Base-by-base conservation (phyloP, 2,329 filamentous ascomycete species). In the Aspergillus felis region DNA sequence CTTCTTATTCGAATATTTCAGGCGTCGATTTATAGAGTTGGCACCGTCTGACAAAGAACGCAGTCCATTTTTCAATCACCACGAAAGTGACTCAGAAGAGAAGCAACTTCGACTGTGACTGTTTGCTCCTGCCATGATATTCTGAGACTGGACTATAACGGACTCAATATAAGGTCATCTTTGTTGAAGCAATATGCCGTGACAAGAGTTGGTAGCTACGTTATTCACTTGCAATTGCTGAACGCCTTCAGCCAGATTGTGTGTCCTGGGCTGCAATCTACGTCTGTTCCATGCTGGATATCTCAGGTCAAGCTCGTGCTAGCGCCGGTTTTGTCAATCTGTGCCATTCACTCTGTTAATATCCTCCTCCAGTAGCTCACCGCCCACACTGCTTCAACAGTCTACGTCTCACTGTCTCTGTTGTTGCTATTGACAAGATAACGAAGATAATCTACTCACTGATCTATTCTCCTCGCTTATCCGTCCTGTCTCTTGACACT, bases 311-410 rank as follows among this genome's bases (percentile, higher is more conserved):
- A 25, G 8, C 22, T 12, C 51, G 28, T 50, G 46, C 25, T 58
- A 35, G 50, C 38, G 48, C 46, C 29, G 27, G 32, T 25, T 54
- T 41, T 44, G 35, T 52, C 50, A 55, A 51, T n/a, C 41, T 42
- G 44, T 42, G 51, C 35, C 42, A 53, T 29, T 38, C 49, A 42
- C 51, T 22, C 51, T 50, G 50, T 29, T 57, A 22, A 50, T 53
- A 47, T 55, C 50, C 53, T 47, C 53, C 56, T 55, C 22, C 41
- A 50, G 32, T 54, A 58, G 53, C 58, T 60, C 58, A 60, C 58
- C 58, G 58, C 56, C 57, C 53, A 50, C 56, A 58, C 41, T 62
- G 48, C 44, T 54, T 44, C 29, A 53, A 49, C 27, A 53, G 46
- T 56, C 50, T 50, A 17, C 46, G 42, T 58, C 56, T 56, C 51